These are phyloP conservation scores for Eutrema yunnanense DNA, from an alignment of 345 rosid genomes.

Conservation along the genomic window DNA sequence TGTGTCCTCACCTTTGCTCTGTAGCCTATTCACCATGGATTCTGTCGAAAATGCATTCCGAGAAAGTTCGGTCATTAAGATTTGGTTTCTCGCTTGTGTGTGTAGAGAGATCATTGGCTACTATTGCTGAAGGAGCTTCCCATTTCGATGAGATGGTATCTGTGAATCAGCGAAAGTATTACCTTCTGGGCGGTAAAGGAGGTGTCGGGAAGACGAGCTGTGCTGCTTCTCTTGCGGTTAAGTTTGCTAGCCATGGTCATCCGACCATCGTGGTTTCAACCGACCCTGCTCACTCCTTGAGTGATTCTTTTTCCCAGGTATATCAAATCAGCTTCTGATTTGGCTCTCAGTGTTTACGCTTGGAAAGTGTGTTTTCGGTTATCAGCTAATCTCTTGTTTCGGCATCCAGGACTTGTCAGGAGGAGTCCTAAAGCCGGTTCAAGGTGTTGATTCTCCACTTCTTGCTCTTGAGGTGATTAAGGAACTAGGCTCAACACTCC, in stretches of 20 bases:
- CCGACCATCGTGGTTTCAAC: constrained; percentile 78
- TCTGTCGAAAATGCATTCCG: too few species aligned
- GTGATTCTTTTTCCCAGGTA: constrained; percentile 77
- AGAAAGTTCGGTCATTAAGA: neutral
- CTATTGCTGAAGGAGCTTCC: constrained; percentile 35
- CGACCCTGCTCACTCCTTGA: constrained; percentile 83
- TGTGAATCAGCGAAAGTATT: constrained; percentile 44
- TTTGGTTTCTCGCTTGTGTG: constrained; percentile 3
- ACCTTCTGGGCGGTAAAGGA: constrained; percentile 76
- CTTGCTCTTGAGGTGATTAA: constrained; percentile 64
- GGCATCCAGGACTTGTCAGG: constrained; percentile 60
- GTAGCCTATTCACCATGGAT: neutral
- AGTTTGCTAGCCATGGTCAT: constrained; percentile 73
- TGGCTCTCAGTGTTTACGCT: neutral
- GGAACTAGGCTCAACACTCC: neutral
- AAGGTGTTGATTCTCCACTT: constrained; percentile 67
- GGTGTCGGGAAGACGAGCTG: constrained; percentile 93
- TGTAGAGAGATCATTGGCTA: constrained; percentile 51
- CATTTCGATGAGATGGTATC: constrained; percentile 55
- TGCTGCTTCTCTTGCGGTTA: constrained; percentile 82
- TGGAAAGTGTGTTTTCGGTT: neutral
- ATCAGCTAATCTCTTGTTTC: neutral
- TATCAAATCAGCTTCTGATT: neutral
- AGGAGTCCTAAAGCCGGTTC: constrained; percentile 55
- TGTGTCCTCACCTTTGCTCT: neutral